Evolutionary conservation across 2,329 filamentous ascomycete species (phyloP), one percentile per base, ranked within the genome.

Genomic region (Pleurostoma richardsiae): DNA sequence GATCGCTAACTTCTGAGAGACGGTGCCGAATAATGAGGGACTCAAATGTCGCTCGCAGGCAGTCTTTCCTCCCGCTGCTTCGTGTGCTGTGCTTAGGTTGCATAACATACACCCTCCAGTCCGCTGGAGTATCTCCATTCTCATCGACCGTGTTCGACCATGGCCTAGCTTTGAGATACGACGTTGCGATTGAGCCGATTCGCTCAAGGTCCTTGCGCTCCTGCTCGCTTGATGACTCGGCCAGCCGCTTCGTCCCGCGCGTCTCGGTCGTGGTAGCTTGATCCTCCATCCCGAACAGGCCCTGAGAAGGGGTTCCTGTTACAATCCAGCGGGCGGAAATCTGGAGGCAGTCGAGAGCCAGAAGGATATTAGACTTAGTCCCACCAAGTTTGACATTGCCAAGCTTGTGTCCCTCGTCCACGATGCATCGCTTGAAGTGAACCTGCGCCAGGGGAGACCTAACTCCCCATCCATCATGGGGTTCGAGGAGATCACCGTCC

Each of bases 341-440:
- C 8, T 75, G 67, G n/a, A 86, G 62, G 10, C 62, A 61, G 19
- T 83, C 74, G 2, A 84, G 62, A 2, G 74, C 70, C 3, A 69
- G 59, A 26, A 80, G 67, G 4, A 82, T 57, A 39, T 77, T 72
- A 40, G 82, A 89, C 54, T 74, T 80, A 44, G 71, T 72, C 7
- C 50, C 45, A 26, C 71, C 70, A 5, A 66, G 63, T 3, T 67
- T 76, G 1, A 79, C 79, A 36, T 87, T 85, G 0, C 89, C 88
- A 49, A 96, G 83, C 49, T 80, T 86, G 61, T 96, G 90, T 0
- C 92, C 92, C 72, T 96, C 92, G 53, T 97, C 92, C 19, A 95
- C 86, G 41, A 97, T 91, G 41, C 95, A 84, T 2, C 92, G 79
- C 56, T 96, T 85, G 77, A 92, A 96, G 55, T 89, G 90, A 4